Percentiles rank a stretch among this genome's conserved stretches.
Evolutionary conservation across 306 rosid genomes (phyloP).

Genomic region (Cicer judaicum): DNA sequence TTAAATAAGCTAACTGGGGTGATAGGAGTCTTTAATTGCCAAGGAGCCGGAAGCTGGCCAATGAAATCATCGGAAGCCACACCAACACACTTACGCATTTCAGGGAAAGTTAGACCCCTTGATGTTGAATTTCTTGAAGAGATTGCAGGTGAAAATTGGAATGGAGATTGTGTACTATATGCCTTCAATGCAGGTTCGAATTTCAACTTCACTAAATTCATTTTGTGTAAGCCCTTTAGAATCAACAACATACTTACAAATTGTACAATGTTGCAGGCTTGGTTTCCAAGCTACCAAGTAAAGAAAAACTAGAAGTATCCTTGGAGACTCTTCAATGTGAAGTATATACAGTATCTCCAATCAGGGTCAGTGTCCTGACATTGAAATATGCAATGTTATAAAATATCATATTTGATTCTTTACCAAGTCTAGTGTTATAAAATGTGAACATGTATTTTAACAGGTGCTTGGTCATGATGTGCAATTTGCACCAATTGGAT

Average conservation of each 20-base stretch:
- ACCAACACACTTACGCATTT: constrained; percentile 40
- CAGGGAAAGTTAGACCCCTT: constrained; percentile 56
- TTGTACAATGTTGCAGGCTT: constrained; percentile 50
- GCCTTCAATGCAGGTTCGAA: constrained; percentile 65
- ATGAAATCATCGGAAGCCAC: constrained; percentile 45
- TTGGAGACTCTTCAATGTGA: constrained; percentile 63
- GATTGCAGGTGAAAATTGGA: constrained; percentile 71
- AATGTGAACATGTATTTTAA: constrained; percentile 18
- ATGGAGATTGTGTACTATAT: constrained; percentile 61
- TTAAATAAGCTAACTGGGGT: constrained; percentile 67
- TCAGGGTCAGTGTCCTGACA: constrained; percentile 50
- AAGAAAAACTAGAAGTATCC: constrained; percentile 57
- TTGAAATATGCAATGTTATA: background rate
- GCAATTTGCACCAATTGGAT: constrained; percentile 67
- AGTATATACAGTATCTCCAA: constrained; percentile 68
- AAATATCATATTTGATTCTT: background rate
- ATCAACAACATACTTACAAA: background rate
- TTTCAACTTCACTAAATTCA: background rate
- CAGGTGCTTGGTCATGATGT: constrained; percentile 57
- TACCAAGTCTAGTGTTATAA: background rate
- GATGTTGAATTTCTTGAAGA: constrained; percentile 73
- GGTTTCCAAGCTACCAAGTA: constrained; percentile 54
- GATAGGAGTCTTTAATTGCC: constrained; percentile 73
- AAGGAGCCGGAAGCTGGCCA: constrained; percentile 80
- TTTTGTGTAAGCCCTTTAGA: background rate